phyloP scores from a whole-genome alignment of 2,329 filamentous ascomycete species.

The Penicillium sp. region DNA sequence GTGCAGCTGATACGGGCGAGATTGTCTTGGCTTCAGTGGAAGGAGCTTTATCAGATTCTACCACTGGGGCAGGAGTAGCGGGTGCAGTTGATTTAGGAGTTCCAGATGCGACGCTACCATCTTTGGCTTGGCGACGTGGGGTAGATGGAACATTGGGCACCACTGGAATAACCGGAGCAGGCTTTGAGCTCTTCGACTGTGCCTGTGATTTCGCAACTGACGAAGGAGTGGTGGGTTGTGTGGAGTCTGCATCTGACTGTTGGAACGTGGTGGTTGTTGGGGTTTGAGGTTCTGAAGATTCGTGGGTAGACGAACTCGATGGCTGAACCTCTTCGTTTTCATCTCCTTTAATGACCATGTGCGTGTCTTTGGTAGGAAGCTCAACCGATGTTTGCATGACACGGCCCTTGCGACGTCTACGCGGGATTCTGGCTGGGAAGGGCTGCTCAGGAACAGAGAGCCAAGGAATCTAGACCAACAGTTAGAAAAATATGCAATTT shows the following conservation, averaged over 20 bases:
- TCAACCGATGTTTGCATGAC: slow-evolving; percentile 44
- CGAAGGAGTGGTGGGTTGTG: slow-evolving; percentile 56
- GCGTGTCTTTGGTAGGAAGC: slow-evolving; percentile 50
- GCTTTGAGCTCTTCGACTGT: slow-evolving; percentile 35
- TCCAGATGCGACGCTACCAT: slow-evolving; percentile 35
- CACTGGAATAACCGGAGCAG: slow-evolving; percentile 48
- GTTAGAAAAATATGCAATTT: slow-evolving; percentile 12
- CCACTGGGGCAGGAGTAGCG: slow-evolving; percentile 3
- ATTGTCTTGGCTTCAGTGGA: slow-evolving; percentile 33
- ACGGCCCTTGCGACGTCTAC: slow-evolving; percentile 45
- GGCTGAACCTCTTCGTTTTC: slow-evolving; percentile 22
- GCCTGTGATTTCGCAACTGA: slow-evolving; percentile 43
- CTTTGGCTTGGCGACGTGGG: slow-evolving; percentile 37
- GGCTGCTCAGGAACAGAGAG: slow-evolving; percentile 54
- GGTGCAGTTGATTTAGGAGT: slow-evolving; percentile 32
- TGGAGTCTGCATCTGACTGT: slow-evolving; percentile 56
- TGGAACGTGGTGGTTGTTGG: slow-evolving; percentile 59
- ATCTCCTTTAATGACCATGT: slow-evolving; percentile 23
- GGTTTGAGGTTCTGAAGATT: slow-evolving; percentile 51
- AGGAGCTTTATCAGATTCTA: slow-evolving; percentile 2
- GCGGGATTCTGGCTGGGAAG: slow-evolving; percentile 54
- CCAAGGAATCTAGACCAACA: slow-evolving; percentile 54
- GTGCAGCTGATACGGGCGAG: slow-evolving; percentile 47
- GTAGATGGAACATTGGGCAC: slow-evolving; percentile 39
- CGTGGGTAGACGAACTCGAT: slow-evolving; percentile 18